Evolutionary conservation across 2,329 filamentous ascomycete species (phyloP).

Genomic region (Rhexocercosporidium sp.): DNA sequence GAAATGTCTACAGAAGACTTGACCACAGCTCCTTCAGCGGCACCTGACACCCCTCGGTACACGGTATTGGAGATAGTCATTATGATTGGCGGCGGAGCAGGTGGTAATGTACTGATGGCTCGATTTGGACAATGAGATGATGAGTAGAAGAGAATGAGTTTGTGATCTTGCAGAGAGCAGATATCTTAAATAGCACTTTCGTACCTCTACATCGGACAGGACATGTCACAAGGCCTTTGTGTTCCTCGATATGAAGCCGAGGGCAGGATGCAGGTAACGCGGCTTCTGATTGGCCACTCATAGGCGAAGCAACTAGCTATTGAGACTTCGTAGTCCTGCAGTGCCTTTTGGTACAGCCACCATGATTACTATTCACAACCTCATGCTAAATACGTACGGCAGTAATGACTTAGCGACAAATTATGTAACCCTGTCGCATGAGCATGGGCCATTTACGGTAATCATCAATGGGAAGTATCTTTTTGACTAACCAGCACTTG

Average conservation of each 20-base stretch:
- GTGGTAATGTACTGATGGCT: background rate
- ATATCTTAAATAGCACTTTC: background rate
- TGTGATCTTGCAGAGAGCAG: background rate
- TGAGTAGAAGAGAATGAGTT: background rate
- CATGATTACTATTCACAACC: background rate
- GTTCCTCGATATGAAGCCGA: background rate
- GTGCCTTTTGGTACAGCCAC: background rate
- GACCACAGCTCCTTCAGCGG: slow-evolving; percentile 16
- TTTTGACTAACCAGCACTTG: background rate
- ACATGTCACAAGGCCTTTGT: background rate
- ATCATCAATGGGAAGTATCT: too few species aligned
- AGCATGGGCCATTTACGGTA: background rate
- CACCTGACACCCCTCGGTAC: slow-evolving; percentile 15
- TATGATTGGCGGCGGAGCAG: background rate
- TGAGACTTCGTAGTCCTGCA: background rate
- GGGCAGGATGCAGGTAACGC: background rate
- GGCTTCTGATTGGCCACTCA: background rate
- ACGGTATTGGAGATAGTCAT: slow-evolving; percentile 8
- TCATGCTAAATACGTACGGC: background rate
- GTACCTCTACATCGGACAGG: background rate
- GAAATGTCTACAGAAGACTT: slow-evolving; percentile 16
- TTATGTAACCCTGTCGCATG: slow-evolving; percentile 4
- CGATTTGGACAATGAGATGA: background rate
- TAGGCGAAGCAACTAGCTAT: background rate
- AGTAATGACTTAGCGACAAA: background rate